Conservation (phyloP, 495 filamentous ascomycete genomes). For the Coniosporium apollinis region DNA sequence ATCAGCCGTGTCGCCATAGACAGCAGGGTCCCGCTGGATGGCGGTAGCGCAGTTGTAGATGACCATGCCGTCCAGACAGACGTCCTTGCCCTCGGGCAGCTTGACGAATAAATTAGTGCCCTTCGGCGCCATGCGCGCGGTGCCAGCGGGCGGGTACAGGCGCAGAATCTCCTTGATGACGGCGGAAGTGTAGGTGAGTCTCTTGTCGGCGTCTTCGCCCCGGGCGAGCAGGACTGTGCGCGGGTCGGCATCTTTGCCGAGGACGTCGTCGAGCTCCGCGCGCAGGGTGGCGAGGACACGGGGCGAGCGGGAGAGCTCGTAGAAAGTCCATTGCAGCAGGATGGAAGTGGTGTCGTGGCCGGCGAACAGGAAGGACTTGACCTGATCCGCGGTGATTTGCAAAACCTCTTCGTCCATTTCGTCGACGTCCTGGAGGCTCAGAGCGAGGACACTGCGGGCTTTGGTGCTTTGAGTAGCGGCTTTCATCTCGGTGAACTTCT, state of each 20-base stretch:
- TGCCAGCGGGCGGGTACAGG: conserved; percentile 14
- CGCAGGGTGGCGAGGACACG: conserved; percentile 18
- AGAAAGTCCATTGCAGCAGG: conserved; percentile 23
- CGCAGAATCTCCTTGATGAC: conserved; percentile 17
- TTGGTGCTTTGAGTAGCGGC: conserved; percentile 3
- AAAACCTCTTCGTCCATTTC: too few relatives aligned
- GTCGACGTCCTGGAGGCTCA: conserved; percentile 8
- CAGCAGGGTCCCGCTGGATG: conserved; percentile 5
- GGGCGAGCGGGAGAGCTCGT: conserved; percentile 23
- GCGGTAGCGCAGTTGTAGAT: too few relatives aligned
- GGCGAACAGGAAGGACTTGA: conserved; percentile 26
- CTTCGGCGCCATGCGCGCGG: conserved; percentile 7
- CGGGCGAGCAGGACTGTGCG: conserved; percentile 6
- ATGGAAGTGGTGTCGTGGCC: conserved; percentile 32
- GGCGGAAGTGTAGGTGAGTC: conserved; percentile 18
- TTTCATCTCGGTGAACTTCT: conserved; percentile 7
- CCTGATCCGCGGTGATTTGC: too few relatives aligned
- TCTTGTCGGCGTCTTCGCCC: conserved; percentile 6
- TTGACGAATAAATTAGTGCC: neutral
- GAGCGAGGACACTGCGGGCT: conserved; percentile 10
- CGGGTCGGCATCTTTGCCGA: conserved; percentile 13
- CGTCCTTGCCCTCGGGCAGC: too few relatives aligned
- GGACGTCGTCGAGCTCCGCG: conserved; percentile 22
- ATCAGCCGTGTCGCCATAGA: too few relatives aligned
- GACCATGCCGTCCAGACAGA: conserved; percentile 11